phyloP scores from a whole-genome alignment of 2,329 filamentous ascomycete genomes.

The Neobulgaria alba region DNA sequence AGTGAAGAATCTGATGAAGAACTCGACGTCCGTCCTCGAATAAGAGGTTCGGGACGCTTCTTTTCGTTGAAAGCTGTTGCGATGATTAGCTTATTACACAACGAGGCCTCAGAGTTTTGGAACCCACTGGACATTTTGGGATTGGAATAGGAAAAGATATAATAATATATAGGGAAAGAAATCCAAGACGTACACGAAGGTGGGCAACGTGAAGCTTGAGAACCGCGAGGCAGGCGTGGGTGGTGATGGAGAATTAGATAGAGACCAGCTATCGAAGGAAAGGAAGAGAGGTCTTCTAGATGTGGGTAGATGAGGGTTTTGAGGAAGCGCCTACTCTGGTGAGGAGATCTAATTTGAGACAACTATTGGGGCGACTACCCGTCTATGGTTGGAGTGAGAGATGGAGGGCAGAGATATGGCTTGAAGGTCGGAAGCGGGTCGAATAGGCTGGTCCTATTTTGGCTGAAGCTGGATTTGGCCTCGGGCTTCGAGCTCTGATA shows the following conservation, averaged over 20 bases:
- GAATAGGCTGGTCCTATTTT: slow-evolving; percentile 10
- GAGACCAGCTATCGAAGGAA: slow-evolving; percentile 30
- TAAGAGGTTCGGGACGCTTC: slow-evolving; percentile 22
- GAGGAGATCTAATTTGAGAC: slow-evolving; percentile 23
- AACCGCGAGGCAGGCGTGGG: slow-evolving; percentile 3
- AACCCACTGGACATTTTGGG: slow-evolving; percentile 22
- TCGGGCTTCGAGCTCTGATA: slow-evolving; percentile 16
- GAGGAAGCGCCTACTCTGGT: slow-evolving; percentile 24
- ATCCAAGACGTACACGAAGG: slow-evolving; percentile 10
- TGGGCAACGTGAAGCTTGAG: slow-evolving; percentile 7
- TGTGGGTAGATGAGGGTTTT: slow-evolving; percentile 26
- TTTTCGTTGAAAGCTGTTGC: slow-evolving; percentile 19
- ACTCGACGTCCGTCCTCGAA: slow-evolving; percentile 33
- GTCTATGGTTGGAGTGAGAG: slow-evolving; percentile 18
- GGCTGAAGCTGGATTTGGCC: slow-evolving; percentile 11
- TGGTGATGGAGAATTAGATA: slow-evolving; percentile 24
- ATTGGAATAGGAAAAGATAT: slow-evolving; percentile 8
- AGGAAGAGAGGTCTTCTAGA: slow-evolving; percentile 17
- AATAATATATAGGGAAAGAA: slow-evolving; percentile 7
- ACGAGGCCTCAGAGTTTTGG: slow-evolving; percentile 8
- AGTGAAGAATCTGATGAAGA: slow-evolving; percentile 34
- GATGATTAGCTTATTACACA: slow-evolving; percentile 16
- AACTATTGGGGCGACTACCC: slow-evolving; percentile 18
- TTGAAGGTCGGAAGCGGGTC: slow-evolving; percentile 12
- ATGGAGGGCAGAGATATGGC: slow-evolving; percentile 19